These are phyloP conservation scores for Halophytophthora polymorphica DNA, from an alignment of 352 stramenopile genomes.

Conservation along the genomic window DNA sequence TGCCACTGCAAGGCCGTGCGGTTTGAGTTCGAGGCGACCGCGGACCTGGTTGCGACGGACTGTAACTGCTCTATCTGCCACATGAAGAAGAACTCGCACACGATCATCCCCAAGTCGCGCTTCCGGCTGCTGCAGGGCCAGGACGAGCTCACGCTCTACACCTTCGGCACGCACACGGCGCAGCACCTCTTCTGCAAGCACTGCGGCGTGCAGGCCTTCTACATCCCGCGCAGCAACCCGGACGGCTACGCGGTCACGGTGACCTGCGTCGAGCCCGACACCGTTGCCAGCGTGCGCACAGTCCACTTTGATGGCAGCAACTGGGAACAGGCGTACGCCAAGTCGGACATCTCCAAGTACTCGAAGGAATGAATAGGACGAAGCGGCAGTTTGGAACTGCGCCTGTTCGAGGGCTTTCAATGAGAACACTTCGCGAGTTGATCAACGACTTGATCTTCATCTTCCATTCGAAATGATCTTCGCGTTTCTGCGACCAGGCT, in stretches of 20 bases:
- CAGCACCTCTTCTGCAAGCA: slow-evolving; percentile 79
- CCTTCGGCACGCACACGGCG: slow-evolving; percentile 77
- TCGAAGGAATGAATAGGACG: slow-evolving; percentile 19
- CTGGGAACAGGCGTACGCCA: slow-evolving; percentile 51
- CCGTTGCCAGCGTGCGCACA: slow-evolving; percentile 52
- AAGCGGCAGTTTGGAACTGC: neutral
- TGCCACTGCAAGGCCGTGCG: slow-evolving; percentile 73
- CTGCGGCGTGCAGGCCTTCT: slow-evolving; percentile 81
- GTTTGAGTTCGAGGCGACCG: slow-evolving; percentile 66
- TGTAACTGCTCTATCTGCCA: slow-evolving; percentile 86
- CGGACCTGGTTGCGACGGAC: slow-evolving; percentile 52
- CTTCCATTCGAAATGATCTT: no score
- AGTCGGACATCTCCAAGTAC: slow-evolving; percentile 36
- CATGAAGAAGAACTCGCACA: slow-evolving; percentile 80
- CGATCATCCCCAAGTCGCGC: slow-evolving; percentile 49
- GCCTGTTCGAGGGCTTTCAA: neutral
- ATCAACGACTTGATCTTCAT: no score
- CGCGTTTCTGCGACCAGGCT: no score
- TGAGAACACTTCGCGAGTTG: no score
- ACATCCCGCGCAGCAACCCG: slow-evolving; percentile 78
- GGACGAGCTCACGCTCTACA: slow-evolving; percentile 67
- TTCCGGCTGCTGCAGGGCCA: slow-evolving; percentile 52
- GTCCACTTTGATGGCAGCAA: slow-evolving; percentile 71
- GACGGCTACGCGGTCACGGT: slow-evolving; percentile 77
- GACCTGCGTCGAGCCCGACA: slow-evolving; percentile 53